A percentile compares a stretch with the other conserved stretches of the same genome.
These are phyloP conservation scores for Fusarium concolor DNA, from an alignment of 2,329 filamentous ascomycete species.

Conservation along the genomic window DNA sequence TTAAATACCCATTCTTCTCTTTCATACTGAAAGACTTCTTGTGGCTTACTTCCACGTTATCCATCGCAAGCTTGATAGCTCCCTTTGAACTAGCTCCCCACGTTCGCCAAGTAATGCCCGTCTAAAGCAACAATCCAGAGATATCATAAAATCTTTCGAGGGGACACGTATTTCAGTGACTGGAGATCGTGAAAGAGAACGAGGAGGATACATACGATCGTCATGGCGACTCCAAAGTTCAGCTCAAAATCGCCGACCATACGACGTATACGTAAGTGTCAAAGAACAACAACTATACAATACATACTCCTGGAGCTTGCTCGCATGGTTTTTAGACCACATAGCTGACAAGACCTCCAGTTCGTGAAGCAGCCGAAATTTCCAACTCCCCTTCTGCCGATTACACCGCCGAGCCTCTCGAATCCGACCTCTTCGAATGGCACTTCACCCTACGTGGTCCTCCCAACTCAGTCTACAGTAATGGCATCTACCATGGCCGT, in stretches of 20 bases:
- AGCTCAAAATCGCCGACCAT: conserved; percentile 86
- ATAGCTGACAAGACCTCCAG: conserved; percentile 45
- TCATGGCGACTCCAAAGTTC: conserved; percentile 61
- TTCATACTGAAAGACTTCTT: not conserved
- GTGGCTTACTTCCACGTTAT: not conserved
- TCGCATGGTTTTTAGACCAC: not conserved
- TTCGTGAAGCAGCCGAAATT: conserved; percentile 92
- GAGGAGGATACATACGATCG: not conserved
- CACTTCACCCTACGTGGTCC: conserved; percentile 97
- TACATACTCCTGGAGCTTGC: not conserved
- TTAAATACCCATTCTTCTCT: not conserved
- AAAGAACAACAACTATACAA: not conserved
- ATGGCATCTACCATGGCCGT: conserved; percentile 93
- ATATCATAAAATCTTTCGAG: not conserved
- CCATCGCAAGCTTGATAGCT: not conserved
- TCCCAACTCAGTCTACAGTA: conserved; percentile 80
- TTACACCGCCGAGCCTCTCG: conserved; percentile 86
- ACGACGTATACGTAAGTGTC: conserved; percentile 78
- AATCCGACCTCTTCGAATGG: conserved; percentile 96
- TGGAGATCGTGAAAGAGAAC: not conserved
- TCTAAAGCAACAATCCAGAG: conserved; percentile 5
- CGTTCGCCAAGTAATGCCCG: conserved; percentile 14
- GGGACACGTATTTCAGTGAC: not conserved
- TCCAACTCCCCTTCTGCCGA: conserved; percentile 82
- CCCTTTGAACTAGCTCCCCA: conserved; percentile 14